A percentile compares a stretch with the other conserved stretches of the same genome.
These are phyloP conservation scores for Vaccinium macrocarpon DNA, from an alignment of 148 eudicot genomes.

Conservation along the genomic window DNA sequence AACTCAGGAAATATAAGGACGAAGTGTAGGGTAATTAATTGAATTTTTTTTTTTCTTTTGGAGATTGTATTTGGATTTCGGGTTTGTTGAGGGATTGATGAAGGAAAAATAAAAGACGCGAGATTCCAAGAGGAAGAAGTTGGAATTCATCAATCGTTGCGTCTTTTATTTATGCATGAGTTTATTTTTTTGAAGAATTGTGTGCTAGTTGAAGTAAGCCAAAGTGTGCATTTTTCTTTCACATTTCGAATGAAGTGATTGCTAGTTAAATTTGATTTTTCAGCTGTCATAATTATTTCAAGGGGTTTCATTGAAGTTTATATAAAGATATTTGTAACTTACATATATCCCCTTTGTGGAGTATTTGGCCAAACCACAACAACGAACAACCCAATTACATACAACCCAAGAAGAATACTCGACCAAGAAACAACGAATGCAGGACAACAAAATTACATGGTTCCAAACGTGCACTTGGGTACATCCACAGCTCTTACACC, in stretches of 20 bases:
- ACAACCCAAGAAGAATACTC: too few relatives aligned
- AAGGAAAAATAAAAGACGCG: background rate
- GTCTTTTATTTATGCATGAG: background rate
- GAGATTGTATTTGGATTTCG: background rate
- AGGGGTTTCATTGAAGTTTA: background rate
- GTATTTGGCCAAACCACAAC: too few relatives aligned
- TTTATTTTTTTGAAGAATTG: background rate
- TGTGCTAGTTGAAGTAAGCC: background rate
- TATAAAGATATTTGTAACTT: background rate
- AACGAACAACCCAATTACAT: too few relatives aligned
- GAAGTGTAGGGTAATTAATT: slow-evolving; percentile 25
- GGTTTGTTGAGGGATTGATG: background rate
- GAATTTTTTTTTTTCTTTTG: background rate
- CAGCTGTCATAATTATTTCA: background rate
- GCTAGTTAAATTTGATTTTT: background rate
- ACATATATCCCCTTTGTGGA: too few relatives aligned
- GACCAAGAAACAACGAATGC: too few relatives aligned
- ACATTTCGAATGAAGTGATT: background rate
- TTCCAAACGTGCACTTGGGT: too few relatives aligned
- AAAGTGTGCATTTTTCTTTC: background rate
- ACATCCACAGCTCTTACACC: too few relatives aligned
- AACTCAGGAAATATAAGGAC: slow-evolving; percentile 32
- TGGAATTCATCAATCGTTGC: background rate
- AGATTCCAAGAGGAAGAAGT: too few relatives aligned
- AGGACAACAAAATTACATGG: too few relatives aligned